Evolutionary conservation across 805 yeast species (phyloP), one percentile per base, ranked within the genome.

Genomic region (Blastobotrys mokoenaii): DNA sequence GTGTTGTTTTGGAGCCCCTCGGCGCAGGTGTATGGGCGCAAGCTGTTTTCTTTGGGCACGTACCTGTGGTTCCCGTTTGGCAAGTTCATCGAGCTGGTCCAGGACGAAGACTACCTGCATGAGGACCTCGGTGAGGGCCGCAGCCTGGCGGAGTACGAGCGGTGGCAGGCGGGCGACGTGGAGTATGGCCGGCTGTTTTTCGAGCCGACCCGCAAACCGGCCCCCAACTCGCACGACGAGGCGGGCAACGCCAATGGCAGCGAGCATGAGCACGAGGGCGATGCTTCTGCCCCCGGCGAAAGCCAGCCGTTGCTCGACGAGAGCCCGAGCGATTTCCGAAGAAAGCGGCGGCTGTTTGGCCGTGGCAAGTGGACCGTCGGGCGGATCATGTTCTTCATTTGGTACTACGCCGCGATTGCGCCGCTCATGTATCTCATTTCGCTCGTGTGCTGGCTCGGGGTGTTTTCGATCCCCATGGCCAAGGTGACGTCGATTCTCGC

Each of bases 111-210:
- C 54, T 93, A 90, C 61, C 65, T 85, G 38, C 73, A 75, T 37
- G 97, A 90, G 63, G 98, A 90, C 62, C 84, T 80, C 40, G 79
- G 88, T 54, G 94, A 85, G 57, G 97, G 97, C 15, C 75, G 90
- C 30, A 76, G 89, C 3, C 70, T 87, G 7, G 79, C 81, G 15
- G 97, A 89, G 62, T 93, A 86, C 59, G 81, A 83, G 52, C 72
- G 81, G 49, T 90, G 98, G 98, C 82, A 94, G 59, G 72, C 80
- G 3, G 76, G 77, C 43, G 71, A 71, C 25, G 83, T 84, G 49
- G 80, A 79, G 50, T 84, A 81, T 52, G 87, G 88, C 1, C 65
- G 86, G 30, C 70, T 89, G 35, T 88, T 89, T 57, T 90, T 86
- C 56, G 86, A 87, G 2, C 86, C 89, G 7, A 74, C 79, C 12